Percentiles rank a stretch among this genome's conserved stretches.
These are phyloP conservation scores for Rubroboletus satanas DNA, from an alignment of 768 basidiomycete genomes.

Conservation along the genomic window DNA sequence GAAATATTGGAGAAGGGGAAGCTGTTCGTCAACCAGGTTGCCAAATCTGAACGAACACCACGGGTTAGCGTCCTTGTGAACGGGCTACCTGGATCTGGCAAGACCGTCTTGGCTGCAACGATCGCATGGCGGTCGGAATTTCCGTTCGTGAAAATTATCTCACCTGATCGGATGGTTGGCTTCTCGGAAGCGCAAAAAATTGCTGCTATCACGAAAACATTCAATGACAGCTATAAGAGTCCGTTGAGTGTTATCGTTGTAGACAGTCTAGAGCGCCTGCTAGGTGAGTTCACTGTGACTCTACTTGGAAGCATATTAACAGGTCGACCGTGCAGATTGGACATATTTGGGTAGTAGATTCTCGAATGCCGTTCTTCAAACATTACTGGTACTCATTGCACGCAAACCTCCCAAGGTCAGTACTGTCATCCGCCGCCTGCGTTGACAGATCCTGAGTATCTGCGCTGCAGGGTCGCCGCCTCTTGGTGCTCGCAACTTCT, in stretches of 20 bases:
- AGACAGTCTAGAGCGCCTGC: conserved; percentile 87
- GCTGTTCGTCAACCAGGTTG: conserved; percentile 91
- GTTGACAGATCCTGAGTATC: conserved; percentile 7
- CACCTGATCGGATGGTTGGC: conserved; percentile 96
- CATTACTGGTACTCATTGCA: conserved; percentile 81
- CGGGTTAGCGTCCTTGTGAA: conserved; percentile 88
- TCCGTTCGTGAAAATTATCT: conserved; percentile 97
- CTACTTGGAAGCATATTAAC: conserved; percentile 4
- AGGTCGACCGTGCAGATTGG: conserved; percentile 62
- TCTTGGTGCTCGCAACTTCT: conserved; percentile 89
- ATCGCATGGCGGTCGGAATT: conserved; percentile 92
- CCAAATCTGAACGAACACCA: conserved; percentile 83
- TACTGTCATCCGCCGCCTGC: neutral
- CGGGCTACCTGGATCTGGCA: conserved; percentile 87
- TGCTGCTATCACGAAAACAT: conserved; percentile 84
- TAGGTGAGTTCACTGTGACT: conserved; percentile 52
- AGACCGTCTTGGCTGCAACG: conserved; percentile 90
- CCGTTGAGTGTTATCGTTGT: conserved; percentile 94
- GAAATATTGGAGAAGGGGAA: conserved; percentile 82
- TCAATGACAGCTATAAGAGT: conserved; percentile 95
- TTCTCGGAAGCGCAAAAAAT: conserved; percentile 93
- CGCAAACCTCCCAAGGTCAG: conserved; percentile 89
- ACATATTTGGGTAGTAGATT: conserved; percentile 96
- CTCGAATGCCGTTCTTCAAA: conserved; percentile 90
- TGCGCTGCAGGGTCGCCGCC: conserved; percentile 71